Base-by-base conservation (phyloP, 257 asterid species). In the Fraxinus quadrangulata region DNA sequence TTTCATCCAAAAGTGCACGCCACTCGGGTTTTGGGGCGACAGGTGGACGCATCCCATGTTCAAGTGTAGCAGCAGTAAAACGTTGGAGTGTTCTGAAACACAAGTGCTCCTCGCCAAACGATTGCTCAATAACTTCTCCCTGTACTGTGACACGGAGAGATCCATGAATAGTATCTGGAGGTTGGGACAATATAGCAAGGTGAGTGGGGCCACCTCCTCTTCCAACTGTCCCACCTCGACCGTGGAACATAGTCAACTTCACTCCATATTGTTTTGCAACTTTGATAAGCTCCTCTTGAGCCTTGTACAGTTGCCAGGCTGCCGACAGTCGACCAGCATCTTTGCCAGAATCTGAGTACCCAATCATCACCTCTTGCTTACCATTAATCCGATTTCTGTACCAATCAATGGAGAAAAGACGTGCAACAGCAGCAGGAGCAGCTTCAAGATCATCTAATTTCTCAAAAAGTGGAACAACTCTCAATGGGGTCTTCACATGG, bases 181-280 rank as follows among this genome's bases (percentile, higher is more conserved):
- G 91, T 49, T 88, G 91, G 75, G 91, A 88, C 72, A 85, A 76
- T 77, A 88, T 88, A 71, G 91, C 91, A 82, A 88, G 91, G 84
- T 88, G 88, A 14, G 89, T 82, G 21, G 91, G 91, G 12, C 91
- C 91, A 45, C 91, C 91, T 37, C 91, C 91, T 78, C 91, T 75
- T 67, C 91, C 91, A 26, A 88, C 89, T 12, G 89, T 88, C 24
- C 91, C 91, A 36, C 91, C 91, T 28, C 91, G 85, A 6, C 91
- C 91, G 2, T 88, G 91, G 84, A 88, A 88, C 91, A 88, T 85
- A 12, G 88, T 88, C 51, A 88, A 79, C 82, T 88, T 88, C 78
- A 88, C 88, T 21, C 89, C 89, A 19, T 39, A 80, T 54, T 84
- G 31, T 80, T 88, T 88, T 2, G 89, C 84, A 47, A 86, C 91